phyloP scores from a whole-genome alignment of 2,329 filamentous ascomycete species.

The Boeremia exigua region DNA sequence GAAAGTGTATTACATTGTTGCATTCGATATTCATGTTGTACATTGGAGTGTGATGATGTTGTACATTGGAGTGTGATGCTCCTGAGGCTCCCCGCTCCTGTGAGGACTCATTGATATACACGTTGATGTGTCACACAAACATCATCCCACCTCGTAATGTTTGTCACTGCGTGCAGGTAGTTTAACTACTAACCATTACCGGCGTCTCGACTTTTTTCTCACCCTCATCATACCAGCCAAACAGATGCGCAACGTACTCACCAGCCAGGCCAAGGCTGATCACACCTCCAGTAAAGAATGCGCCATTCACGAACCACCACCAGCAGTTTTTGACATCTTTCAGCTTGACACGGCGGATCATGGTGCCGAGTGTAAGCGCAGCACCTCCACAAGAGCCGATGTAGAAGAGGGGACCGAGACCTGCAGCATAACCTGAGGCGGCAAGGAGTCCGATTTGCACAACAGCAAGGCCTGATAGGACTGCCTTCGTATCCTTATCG shows the following conservation, averaged over 20 bases:
- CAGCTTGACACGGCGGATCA: constrained; percentile 65
- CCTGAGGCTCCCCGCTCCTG: too few species aligned
- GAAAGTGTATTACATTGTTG: too few species aligned
- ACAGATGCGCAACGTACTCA: constrained; percentile 55
- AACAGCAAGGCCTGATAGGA: constrained; percentile 72
- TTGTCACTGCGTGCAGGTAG: too few species aligned
- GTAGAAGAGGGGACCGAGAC: constrained; percentile 65
- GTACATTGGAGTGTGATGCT: too few species aligned
- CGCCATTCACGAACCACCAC: constrained; percentile 70
- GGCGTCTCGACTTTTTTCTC: constrained; percentile 3
- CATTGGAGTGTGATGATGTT: too few species aligned
- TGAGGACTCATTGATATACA: too few species aligned
- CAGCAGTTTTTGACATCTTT: constrained; percentile 65
- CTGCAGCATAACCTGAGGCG: constrained; percentile 69
- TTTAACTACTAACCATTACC: too few species aligned
- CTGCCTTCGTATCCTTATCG: constrained; percentile 75
- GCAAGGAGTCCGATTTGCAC: constrained; percentile 73
- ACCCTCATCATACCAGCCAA: constrained; percentile 32
- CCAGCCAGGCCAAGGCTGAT: constrained; percentile 62
- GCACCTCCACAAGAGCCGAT: constrained; percentile 65
- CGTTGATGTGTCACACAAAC: too few species aligned
- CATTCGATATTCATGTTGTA: too few species aligned
- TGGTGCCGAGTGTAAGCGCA: constrained; percentile 59
- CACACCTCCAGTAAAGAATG: constrained; percentile 66
- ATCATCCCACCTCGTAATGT: too few species aligned